Conservation (phyloP, 2,329 filamentous ascomycete species). For the Aspergillus carbonarius region DNA sequence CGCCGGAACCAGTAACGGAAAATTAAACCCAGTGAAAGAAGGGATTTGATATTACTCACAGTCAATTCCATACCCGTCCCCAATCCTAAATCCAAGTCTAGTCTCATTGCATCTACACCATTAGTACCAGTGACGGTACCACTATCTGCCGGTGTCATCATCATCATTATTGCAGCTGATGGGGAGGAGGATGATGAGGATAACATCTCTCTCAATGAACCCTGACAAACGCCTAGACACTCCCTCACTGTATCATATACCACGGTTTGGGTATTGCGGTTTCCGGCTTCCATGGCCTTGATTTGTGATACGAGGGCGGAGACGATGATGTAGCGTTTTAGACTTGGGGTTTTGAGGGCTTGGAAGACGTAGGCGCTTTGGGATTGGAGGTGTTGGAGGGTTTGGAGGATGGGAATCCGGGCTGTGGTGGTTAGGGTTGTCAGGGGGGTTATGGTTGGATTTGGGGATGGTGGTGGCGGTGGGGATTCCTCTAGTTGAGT, state of each 20-base stretch:
- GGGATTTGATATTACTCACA: too few species aligned
- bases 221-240: background rate
- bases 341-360: conserved; percentile 14
- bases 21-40: too few species aligned
- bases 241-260: conserved; percentile 14
- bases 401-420: conserved; percentile 18
- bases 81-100: background rate
- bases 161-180: background rate
- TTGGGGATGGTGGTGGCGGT: background rate
- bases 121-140: background rate
- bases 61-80: background rate
- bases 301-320: conserved; percentile 18
- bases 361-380: conserved; percentile 23
- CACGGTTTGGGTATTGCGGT: background rate
- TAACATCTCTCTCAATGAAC: background rate
- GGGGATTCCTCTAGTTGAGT: conserved; percentile 25
- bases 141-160: background rate
- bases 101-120: background rate
- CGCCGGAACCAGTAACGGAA: too few species aligned
- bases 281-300: conserved; percentile 12
- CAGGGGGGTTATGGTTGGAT: background rate
- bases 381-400: conserved; percentile 17
- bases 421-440: conserved; percentile 11
- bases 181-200: too few species aligned
- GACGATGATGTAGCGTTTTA: conserved; percentile 19